Base-by-base conservation (phyloP, 495 filamentous ascomycete genomes). In the Daldinia decipiens region DNA sequence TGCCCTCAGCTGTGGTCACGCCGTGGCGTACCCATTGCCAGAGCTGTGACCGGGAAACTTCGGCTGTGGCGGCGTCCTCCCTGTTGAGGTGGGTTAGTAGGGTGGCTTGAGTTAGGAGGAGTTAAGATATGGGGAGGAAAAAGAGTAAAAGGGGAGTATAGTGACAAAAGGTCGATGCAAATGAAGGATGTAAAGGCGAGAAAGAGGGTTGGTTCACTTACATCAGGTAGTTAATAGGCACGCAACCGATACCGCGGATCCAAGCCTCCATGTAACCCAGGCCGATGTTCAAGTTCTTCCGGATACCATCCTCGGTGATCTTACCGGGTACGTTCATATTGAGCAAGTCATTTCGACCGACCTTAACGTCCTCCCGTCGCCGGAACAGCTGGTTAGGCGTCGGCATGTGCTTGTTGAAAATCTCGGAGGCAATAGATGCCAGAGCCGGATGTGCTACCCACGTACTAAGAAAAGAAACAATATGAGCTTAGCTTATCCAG, bases 171-270 rank as follows among this genome's bases (percentile, higher is more conserved):
- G 26, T 27, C 3, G 4, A 27, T 3, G 26, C 4, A 29, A 32
- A 32, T 9, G 0, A 7, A 32, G 29, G 0, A 2, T 9, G 62
- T 27, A 3, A 13, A 51, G 13, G 43, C n/a, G 3, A 67, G 59
- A 24, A 9, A 39, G 26, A 7, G 3, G 8, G 19, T 8, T 11
- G 4, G 21, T 47, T 17, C 19, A 77, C 82, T 56, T 75, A 90
- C 95, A 99, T 99, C n/a, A 99, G 84, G 79, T 90, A 96, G 85
- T 99, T 98, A 82, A 99, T 98, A 19, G 95, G 96, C 62, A 99
- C 93, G 72, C 95, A 99, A 39, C 95, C 95, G 36, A 98, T 86
- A 17, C 94, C 95, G 63, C 93, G 91, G 32, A 98, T 86, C 95
- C 95, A 99, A 70, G 92, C 95, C 81, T 99, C 95, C 95, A 98